Base-by-base conservation (phyloP, 805 yeast genomes). In the Kodamaea laetipori region DNA sequence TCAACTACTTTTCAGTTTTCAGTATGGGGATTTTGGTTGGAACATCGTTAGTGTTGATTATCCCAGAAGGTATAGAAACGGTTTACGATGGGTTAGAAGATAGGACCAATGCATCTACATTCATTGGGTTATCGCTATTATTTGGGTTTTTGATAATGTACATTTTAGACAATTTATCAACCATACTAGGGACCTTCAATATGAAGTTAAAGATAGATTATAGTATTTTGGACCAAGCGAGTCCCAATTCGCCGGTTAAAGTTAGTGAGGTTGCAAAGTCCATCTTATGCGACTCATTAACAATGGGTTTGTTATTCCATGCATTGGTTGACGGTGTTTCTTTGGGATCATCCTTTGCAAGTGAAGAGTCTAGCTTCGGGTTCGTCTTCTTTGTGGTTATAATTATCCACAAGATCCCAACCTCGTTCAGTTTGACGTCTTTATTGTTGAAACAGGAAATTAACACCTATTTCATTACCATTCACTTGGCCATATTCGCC, bases 281-380 rank as follows among this genome's bases (percentile, higher is more conserved):
- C 3, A 63, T 77, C 1, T 39, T 73, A 13, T 53, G 57, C 12
- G 63, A 78, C 11, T 64, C 86, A 1, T 66, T 80, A 2, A 77
- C 86, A 0, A 52, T 84, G 3, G 89, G 90, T 0, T 66, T 86
- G 10, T 56, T 84, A 1, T 67, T 85, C 11, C 95, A 86, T 55
- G 78, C 87, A 0, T 53, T 80, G 2, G 79, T 86, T 1, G 95
- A 86, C 53, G 95, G 95, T 1, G 66, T 86, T 5, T 83, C 89
- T 0, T 64, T 86, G 26, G 89, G 90, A 0, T 76, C 89, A 0
- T 72, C 84, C 1, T 69, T 73, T 38, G 60, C 73, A 17, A 54
- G 53, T n/a, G 59, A 66, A 15, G 64, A 64, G 44, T 54, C 62
- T 6, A 59, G 69, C 5, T 60, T 74, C 27, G 71, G 64, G 46